Base-by-base conservation (phyloP, 257 asterid genomes). In the Verbascum thapsus region DNA sequence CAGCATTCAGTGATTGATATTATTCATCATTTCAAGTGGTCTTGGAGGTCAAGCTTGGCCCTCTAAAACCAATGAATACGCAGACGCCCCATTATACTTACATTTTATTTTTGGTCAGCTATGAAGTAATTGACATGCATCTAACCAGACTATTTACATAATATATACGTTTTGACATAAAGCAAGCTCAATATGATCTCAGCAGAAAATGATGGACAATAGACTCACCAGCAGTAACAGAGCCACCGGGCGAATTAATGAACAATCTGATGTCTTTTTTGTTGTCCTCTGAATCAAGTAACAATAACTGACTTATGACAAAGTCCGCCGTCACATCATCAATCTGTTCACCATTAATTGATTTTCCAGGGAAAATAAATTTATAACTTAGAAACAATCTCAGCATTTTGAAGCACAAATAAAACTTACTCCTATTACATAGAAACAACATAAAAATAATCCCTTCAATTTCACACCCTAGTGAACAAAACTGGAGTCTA, bases 231-330 rank as follows among this genome's bases (percentile, higher is more conserved):
- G 99, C 91, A 66, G 99, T 90, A 39, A 82, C 88, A 20, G 97
- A 90, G 67, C 97, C 99, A 73, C 99, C 99, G 5, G 98, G 95
- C 11, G 97, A 90, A 77, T 90, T 90, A 63, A 94, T 90, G 74
- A 94, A 76, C 88, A 94, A 60, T 65, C 59, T 85, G 76, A 94
- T 94, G 73, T 94, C 99, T 56, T 83, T 90, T 47, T 74, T 78
- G 19, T 57, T 73, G 69, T 90, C 95, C 75, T 90, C 95, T 1
- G 97, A 86, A 66, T 90, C 99, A 45, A 94, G 95, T 66, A 90
- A 72, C 59, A 94, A 71, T 23, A 94, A 80, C 84, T 90, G 97
- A 73, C 88, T 85, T 51, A 94, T 84, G 62, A 90, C 62, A 51
- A 85, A 90, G 79, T 90, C 99, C 0, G 97, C 99, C 1, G 97